Evolutionary conservation across 2,329 filamentous ascomycete species (phyloP), one percentile per base, ranked within the genome.

Genomic region (Penicillium griseofulvum): DNA sequence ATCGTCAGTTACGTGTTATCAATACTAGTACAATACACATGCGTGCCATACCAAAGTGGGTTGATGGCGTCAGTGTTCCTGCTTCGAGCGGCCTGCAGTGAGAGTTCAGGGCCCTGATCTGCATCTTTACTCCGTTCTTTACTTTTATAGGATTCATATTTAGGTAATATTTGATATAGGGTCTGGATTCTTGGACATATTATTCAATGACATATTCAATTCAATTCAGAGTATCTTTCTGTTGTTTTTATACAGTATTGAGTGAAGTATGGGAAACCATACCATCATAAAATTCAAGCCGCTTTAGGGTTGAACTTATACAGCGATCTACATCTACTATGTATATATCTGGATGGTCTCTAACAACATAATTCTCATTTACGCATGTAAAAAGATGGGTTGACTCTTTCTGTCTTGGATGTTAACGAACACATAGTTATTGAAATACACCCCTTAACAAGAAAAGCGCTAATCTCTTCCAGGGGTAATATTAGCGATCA

Each of bases 61-160:
- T n/a, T 33, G 26, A 65, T 65, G 63, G 57, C 61, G 62, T 65
- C 63, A 65, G 57, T 48, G 54, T 60, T 54, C 60, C 63, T 65
- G 56, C 46, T 63, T 65, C 55, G 57, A 52, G 63, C 61, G 57
- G 59, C 26, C 52, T 65, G 63, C 63, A 65, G 62, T 56, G 52
- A 24, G 56, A 29, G 49, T 57, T 59, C 57, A 45, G 58, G 51
- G 61, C 63, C 63, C 61, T 63, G 63, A 65, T 65, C 63, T 59
- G 54, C 45, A 43, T 58, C 29, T 36, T 31, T 43, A 41, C 36
- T 42, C 29, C 12, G 12, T 31, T 11, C 11, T 29, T 29, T 22
- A 22, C 22, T 22, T 22, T 22, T 2, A 22, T 22, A 22, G 22
- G 22, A 22, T 22, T 22, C 22, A 22, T 22, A 11, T 29, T 31